Evolutionary conservation across 257 asterid species (phyloP).

Genomic region (Datura wrightii): DNA sequence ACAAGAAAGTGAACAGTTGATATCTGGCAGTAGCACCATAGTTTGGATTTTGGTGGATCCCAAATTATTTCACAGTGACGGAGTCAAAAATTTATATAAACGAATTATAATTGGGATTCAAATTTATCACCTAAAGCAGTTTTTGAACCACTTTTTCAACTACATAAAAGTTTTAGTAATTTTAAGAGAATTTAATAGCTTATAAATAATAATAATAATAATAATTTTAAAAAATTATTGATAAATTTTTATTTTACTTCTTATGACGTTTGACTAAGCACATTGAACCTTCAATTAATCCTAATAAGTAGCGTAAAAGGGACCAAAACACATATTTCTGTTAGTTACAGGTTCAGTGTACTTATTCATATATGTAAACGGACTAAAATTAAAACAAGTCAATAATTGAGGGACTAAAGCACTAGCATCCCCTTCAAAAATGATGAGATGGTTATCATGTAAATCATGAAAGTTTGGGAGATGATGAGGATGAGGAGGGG

Average conservation of each 20-base stretch:
- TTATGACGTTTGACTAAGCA: not conserved
- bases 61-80: not conserved
- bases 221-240: not conserved
- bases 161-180: not conserved
- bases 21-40: not conserved
- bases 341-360: not conserved
- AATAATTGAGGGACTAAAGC: not conserved
- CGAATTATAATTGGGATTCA: not conserved
- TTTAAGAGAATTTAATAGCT: not conserved
- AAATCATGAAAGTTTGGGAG: not conserved
- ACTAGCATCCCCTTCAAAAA: not conserved
- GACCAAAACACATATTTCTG: not conserved
- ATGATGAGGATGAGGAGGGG: too few species aligned
- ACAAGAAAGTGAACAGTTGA: conserved; percentile 1
- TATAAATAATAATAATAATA: not conserved
- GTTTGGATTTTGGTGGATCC: not conserved
- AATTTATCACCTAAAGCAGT: not conserved
- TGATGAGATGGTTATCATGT: not conserved
- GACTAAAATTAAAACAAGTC: too few species aligned
- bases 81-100: not conserved
- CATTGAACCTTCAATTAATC: not conserved
- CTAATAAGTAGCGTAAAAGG: not conserved
- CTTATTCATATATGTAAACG: not conserved
- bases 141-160: not conserved
- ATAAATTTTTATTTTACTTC: not conserved